Evolutionary conservation across 305 asterid genomes (phyloP), one percentile per base, ranked within the genome.

Genomic region (Coffea humblotiana): DNA sequence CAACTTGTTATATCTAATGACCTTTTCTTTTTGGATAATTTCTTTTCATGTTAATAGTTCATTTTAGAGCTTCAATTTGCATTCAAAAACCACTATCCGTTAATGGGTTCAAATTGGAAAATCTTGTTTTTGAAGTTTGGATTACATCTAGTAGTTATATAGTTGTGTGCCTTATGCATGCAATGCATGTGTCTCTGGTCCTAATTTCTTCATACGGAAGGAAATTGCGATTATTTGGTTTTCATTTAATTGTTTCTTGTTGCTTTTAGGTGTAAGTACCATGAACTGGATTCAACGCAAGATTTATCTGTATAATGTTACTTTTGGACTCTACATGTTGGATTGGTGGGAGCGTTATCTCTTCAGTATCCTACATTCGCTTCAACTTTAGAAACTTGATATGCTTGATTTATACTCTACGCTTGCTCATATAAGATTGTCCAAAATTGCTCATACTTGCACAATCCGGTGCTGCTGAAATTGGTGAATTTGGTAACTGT

Each of bases 291-390:
- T 94, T 81, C 97, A 91, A 78, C 93, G 95, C 77, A 94, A 94
- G 85, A 90, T 91, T 69, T 90, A 90, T 81, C 96, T 91, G 1
- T 94, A 94, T 92, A 93, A 94, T 67, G 97, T 93, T 29, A 93
- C 98, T 35, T 93, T 93, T 51, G 98, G 98, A 48, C 96, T 94
- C 69, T 94, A 90, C 79, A 93, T 93, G 98, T 81, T 94, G 78
- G 97, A 94, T 81, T 93, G 97, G 97, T 94, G 98, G 97, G 98
- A 94, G 86, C 94, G 95, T 9, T 93, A 81, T 56, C 96, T 94
- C 77, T 90, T 93, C 91, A 94, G 97, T 93, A 93, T 91, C 97
- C 94, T 89, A 85, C 69, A 68, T 16, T 45, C 14, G 18, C 47
- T 72, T 35, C 27, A 78, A 21, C 0, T 60, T 29, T 19, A 15